Evolutionary conservation across 805 yeast genomes (phyloP), one percentile per base, ranked within the genome.

Genomic region (Starmerella gropengiesseri): DNA sequence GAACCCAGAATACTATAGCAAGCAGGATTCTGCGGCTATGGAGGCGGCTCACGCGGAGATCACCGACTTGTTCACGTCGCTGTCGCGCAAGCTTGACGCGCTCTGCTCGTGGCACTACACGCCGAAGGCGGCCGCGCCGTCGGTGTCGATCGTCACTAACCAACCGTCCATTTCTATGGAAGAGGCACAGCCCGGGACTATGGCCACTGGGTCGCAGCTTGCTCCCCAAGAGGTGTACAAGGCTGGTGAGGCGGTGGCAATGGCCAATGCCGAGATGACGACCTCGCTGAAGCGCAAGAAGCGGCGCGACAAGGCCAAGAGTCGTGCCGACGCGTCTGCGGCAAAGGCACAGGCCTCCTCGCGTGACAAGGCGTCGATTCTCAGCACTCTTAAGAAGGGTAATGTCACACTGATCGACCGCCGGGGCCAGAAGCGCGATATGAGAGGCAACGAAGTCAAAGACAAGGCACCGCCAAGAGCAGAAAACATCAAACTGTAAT

Each of bases 181-280:
- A 64, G 97, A 91, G 57, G 91, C 95, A 1, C 96, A 86, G 64
- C 98, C 98, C 38, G 69, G 84, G 45, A 78, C 86, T 28, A 69
- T 82, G 65, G 75, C 91, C 2, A 66, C 73, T 26, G 83, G 78
- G 18, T 67, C 78, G 12, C 74, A 81, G 37, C 69, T 91, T 55
- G 98, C 98, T 2, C 98, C 98, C 30, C 98, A 89, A 65, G 98
- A 89, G 63, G 70, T 91, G 7, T 91, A 79, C 63, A 74, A 69
- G 58, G 57, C 66, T 8, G 60, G 52, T 12, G 40, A 37, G 26
- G 48, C 54, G 7, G 42, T 29, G 29, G 45, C 53, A 7, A 44
- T 51, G 44, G 49, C 39, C 13, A 32, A 38, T 37, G 12, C 40
- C 13, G 54, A 50, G 29, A 50, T 50, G 54, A 18, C 53, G n/a